phyloP scores from a whole-genome alignment of 176 grass and related monocot species.

The Thalia dealbata region DNA sequence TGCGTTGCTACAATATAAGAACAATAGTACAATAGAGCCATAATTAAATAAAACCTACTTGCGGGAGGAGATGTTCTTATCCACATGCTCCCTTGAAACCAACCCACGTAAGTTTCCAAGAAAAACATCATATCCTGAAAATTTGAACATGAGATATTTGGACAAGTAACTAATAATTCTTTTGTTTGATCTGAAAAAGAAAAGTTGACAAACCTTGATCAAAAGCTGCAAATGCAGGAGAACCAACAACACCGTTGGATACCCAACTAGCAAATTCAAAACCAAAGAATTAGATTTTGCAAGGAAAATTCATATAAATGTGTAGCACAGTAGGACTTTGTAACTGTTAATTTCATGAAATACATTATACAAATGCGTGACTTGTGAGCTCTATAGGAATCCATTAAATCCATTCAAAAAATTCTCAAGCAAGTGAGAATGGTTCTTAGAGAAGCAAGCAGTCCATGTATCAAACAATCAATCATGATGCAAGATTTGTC shows the following conservation, averaged over 20 bases:
- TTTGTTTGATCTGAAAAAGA: neutral
- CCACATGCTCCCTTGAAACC: constrained; percentile 82
- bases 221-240: constrained; percentile 93
- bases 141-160: neutral
- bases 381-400: no score
- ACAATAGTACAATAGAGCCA: neutral
- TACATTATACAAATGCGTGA: no score
- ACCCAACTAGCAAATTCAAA: constrained; percentile 52
- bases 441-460: neutral
- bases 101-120: constrained; percentile 92
- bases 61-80: constrained; percentile 74
- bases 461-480: no score
- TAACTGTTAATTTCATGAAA: neutral
- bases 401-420: no score
- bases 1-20: no score
- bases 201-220: constrained; percentile 63
- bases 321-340: neutral
- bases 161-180: constrained; percentile 11
- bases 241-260: constrained; percentile 95
- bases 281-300: constrained; percentile 1
- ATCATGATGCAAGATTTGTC: neutral
- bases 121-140: constrained; percentile 94
- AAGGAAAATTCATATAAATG: no score
- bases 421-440: neutral
- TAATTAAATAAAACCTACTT: constrained; percentile 45